Percentiles rank a stretch among this genome's conserved stretches.
Conservation (phyloP, 1,284 basidiomycete genomes). For the Ceratorhiza oryzae-sativae region DNA sequence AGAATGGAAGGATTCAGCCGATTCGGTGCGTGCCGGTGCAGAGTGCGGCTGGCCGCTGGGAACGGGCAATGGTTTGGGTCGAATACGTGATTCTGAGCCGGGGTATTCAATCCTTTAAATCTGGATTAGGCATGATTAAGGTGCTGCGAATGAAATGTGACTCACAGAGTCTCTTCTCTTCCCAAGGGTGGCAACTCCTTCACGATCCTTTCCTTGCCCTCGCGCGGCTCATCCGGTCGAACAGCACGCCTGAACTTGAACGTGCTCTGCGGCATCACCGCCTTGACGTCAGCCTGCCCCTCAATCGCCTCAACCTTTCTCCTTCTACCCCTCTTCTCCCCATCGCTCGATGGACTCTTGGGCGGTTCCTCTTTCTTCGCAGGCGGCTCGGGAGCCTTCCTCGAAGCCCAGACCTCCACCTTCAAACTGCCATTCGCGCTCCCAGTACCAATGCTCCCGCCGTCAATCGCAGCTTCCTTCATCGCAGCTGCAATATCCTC, state of each 20-base stretch:
- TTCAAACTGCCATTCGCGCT: slow-evolving; percentile 49
- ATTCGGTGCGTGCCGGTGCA: slow-evolving; percentile 8
- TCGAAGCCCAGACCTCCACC: slow-evolving; percentile 45
- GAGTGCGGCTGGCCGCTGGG: neutral
- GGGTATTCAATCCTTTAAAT: slow-evolving; percentile 36
- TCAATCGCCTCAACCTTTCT: slow-evolving; percentile 23
- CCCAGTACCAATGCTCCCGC: slow-evolving; percentile 44
- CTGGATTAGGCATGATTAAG: neutral
- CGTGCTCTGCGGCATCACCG: slow-evolving; percentile 78
- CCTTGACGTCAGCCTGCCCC: slow-evolving; percentile 72
- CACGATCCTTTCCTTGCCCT: slow-evolving; percentile 34
- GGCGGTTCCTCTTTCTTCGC: slow-evolving; percentile 39
- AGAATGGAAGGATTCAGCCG: slow-evolving; percentile 29
- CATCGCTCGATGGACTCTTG: slow-evolving; percentile 32
- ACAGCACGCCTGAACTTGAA: slow-evolving; percentile 67
- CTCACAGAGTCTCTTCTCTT: slow-evolving; percentile 36
- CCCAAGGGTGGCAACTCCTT: slow-evolving; percentile 28
- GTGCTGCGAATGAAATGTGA: neutral
- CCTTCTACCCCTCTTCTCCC: slow-evolving; percentile 22
- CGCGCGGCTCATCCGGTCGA: slow-evolving; percentile 39
- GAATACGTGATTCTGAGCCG: slow-evolving; percentile 15
- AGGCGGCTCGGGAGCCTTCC: slow-evolving; percentile 34
- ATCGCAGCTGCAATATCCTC: slow-evolving; percentile 42
- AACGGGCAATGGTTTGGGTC: slow-evolving; percentile 19
- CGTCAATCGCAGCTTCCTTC: slow-evolving; percentile 44